Evolutionary conservation across 2,329 filamentous ascomycete species (phyloP), one percentile per base, ranked within the genome.

Genomic region (Aspergillus sp.): DNA sequence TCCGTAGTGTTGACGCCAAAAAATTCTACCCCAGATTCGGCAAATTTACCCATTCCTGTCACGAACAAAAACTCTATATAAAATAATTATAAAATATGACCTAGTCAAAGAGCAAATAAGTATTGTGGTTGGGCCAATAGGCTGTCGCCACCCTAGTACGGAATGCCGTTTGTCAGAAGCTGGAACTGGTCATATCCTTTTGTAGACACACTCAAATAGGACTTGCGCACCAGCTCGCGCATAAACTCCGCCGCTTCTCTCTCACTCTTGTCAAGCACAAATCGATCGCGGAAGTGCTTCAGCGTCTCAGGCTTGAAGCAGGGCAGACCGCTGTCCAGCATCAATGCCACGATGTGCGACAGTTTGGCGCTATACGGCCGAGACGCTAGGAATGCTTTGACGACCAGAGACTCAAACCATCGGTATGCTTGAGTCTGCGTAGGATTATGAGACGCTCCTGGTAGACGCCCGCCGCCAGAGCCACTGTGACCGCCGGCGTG

Each of bases 151-250:
- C 21, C 31, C 31, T 83, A 96, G 72, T 96, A 98, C 35, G 95
- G 95, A 74, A 99, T 99, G 6, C 93, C 95, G 72, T 99, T 98
- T 33, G 95, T 98, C 77, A 97, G 79, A 69, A 97, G 80, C 80
- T 99, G 95, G 82, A 97, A 99, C 75, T 96, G 91, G 78, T 99
- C 96, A 74, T 99, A 99, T 48, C 93, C 89, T 64, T 91, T 92
- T 1, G 95, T 99, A 56, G 90, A 93, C 72, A 95, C 90, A 77
- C 90, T 97, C 58, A 88, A 85, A 70, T 95, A 90, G 72, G 93
- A 97, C 83, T 90, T 96, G 80, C 88, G 89, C 70, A 97, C 89
- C 68, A 98, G 79, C 55, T 90, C 90, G 65, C 88, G 86, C 86
- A 99, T 96, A 68, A 95, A 96, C 60, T 96, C 92, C 0, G 93